Conservation (phyloP, 768 basidiomycete genomes). For the Daedaleopsis nitida region DNA sequence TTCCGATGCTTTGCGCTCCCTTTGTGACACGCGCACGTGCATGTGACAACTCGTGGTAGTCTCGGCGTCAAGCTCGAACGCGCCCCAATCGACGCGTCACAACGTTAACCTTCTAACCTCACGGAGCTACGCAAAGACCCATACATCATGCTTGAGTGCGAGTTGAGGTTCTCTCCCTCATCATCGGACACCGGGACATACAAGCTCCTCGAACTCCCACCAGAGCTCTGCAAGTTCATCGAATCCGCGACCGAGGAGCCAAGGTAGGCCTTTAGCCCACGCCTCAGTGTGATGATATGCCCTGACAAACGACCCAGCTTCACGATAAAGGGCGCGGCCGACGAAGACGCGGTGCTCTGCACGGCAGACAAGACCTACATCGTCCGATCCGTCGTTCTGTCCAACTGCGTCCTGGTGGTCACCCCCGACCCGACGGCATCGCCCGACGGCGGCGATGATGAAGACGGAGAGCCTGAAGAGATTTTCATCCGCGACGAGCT, state of each 20-base stretch:
- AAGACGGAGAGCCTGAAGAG: conserved; percentile 16
- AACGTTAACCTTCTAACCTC: not conserved
- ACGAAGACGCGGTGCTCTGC: conserved; percentile 90
- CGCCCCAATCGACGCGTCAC: not conserved
- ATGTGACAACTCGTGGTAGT: not conserved
- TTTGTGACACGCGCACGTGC: not conserved
- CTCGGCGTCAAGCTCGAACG: no score
- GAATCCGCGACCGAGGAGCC: conserved; percentile 49
- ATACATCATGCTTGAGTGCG: conserved; percentile 13
- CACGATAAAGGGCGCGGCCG: conserved; percentile 76
- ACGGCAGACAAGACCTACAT: conserved; percentile 79
- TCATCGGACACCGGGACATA: conserved; percentile 51
- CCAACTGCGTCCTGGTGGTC: conserved; percentile 83
- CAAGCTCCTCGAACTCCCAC: conserved; percentile 73
- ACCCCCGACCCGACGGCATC: conserved; percentile 41
- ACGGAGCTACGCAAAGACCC: not conserved
- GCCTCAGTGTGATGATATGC: not conserved
- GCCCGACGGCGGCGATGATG: conserved; percentile 32
- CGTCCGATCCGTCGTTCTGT: conserved; percentile 83
- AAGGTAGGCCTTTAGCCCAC: conserved; percentile 17
- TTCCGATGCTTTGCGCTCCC: no score
- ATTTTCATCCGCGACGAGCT: conserved; percentile 79
- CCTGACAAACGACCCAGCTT: conserved; percentile 42
- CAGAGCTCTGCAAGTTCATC: conserved; percentile 63
- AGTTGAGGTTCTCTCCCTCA: conserved; percentile 23